phyloP scores from a whole-genome alignment of 192 early-diverging fungal species.

The Entomortierella lignicola region DNA sequence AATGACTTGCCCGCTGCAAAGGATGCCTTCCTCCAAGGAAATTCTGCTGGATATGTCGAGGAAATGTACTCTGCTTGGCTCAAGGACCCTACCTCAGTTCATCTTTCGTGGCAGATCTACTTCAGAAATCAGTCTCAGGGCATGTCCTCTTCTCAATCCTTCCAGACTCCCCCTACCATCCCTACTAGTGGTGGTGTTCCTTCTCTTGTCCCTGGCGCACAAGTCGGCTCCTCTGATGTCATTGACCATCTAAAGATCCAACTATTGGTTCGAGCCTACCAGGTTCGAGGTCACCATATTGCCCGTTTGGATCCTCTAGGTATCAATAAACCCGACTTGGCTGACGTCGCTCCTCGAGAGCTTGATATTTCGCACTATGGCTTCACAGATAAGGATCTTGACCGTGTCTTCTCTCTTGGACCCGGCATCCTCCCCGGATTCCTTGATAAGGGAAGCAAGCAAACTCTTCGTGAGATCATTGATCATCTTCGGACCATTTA shows the following conservation, averaged over 20 bases:
- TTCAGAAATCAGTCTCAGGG: constrained; percentile 85
- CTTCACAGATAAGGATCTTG: constrained; percentile 92
- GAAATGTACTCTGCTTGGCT: constrained; percentile 97
- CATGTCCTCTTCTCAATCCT: constrained; percentile 73
- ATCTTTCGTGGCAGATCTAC: constrained; percentile 97
- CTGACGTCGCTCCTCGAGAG: constrained; percentile 75
- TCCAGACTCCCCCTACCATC: constrained; percentile 84
- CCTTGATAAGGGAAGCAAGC: constrained; percentile 71
- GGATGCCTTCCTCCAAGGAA: constrained; percentile 90
- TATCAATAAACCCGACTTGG: constrained; percentile 73
- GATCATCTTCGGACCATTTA: constrained; percentile 85
- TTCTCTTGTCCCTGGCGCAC: constrained; percentile 64
- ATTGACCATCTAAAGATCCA: constrained; percentile 99
- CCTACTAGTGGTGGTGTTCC: constrained; percentile 74
- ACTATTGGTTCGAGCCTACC: constrained; percentile 94
- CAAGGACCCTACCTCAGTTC: constrained; percentile 91
- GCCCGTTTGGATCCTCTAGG: constrained; percentile 96
- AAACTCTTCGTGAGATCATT: constrained; percentile 95
- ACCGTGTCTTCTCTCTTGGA: constrained; percentile 91
- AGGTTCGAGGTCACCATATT: constrained; percentile 95
- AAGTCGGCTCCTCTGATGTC: constrained; percentile 67
- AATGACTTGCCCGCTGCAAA: constrained; percentile 65
- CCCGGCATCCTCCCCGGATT: constrained; percentile 96
- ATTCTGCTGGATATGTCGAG: constrained; percentile 88
- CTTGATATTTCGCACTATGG: constrained; percentile 91